Evolutionary conservation across 2,329 filamentous ascomycete species (phyloP), one percentile per base, ranked within the genome.

Genomic region (Colletotrichum scovillei): DNA sequence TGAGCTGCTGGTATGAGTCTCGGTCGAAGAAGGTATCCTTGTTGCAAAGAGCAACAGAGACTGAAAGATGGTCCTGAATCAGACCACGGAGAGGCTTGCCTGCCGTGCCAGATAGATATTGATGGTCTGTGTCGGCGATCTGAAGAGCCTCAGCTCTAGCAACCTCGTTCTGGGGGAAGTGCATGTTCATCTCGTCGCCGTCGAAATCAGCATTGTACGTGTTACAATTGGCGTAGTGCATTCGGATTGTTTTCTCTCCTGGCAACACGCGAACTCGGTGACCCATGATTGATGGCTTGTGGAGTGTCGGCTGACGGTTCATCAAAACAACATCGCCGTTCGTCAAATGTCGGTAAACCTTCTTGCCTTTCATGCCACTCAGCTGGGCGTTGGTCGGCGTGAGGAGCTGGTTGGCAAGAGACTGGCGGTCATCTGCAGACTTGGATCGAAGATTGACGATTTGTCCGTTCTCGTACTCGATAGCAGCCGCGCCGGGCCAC

Each of bases 111-210:
- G 95, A 97, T 46, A 99, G 89, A 81, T 99, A 99, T 79, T 99
- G 97, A 80, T 98, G 95, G 81, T 99, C 96, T 3, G 97, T 98
- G 81, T 98, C 96, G 49, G 97, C 97, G 78, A 99, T 92, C 77
- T 95, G 94, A 77, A 97, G 89, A 2, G 97, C 97, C 84, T 99
- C 97, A 2, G 96, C 94, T 77, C 97, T 90, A 19, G 97, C 97
- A 76, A 98, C 88, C 81, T 98, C 97, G 77, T 98, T 98, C 78
- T 99, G 97, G 1, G 97, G 97, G 80, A 99, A 98, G 84, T 99
- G 97, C 95, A 99, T 97, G 82, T 99, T 99, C 97, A 99, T 99
- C 83, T 99, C 97, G 81, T 99, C 97, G 82, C 97, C 97, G 80
- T 99, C 97, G 80, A 99, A 99, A 88, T 99, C 97, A 38, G 97